A percentile compares a stretch with the other conserved stretches of the same genome.
Evolutionary conservation across 2,329 filamentous ascomycete genomes (phyloP).

Genomic region (Pezicula neosporulosa): DNA sequence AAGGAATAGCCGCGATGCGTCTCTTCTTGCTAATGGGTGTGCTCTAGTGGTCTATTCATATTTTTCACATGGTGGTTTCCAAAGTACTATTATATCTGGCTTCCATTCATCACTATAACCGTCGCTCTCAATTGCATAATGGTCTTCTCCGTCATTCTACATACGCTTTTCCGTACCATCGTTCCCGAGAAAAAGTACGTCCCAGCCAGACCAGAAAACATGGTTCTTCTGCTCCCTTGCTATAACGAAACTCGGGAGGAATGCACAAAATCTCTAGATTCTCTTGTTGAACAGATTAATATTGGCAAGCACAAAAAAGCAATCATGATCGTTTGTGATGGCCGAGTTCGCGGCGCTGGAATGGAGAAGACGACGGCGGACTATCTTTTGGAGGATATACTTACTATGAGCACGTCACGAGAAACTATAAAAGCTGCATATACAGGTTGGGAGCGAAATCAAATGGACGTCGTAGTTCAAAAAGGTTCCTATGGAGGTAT

Average conservation of each 20-base stretch:
- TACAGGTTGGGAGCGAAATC: slow-evolving; percentile 40
- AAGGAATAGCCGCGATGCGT: background rate
- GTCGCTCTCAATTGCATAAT: slow-evolving; percentile 40
- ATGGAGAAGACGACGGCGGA: slow-evolving; percentile 46
- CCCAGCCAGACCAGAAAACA: slow-evolving; percentile 34
- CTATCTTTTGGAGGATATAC: slow-evolving; percentile 44
- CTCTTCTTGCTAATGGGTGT: background rate
- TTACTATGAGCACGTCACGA: slow-evolving; percentile 28
- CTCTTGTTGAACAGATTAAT: slow-evolving; percentile 39
- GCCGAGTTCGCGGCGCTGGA: slow-evolving; percentile 41
- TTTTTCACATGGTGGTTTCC: slow-evolving; percentile 10
- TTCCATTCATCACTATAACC: slow-evolving; percentile 38
- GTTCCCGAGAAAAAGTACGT: slow-evolving; percentile 29
- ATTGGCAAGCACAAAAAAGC: slow-evolving; percentile 38
- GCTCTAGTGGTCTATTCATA: slow-evolving; percentile 5
- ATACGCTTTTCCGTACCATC: slow-evolving; percentile 29
- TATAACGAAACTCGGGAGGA: slow-evolving; percentile 46
- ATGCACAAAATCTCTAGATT: slow-evolving; percentile 40
- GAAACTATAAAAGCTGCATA: slow-evolving; percentile 39
- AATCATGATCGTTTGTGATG: slow-evolving; percentile 46
- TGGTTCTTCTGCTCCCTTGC: slow-evolving; percentile 44
- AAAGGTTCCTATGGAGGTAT: slow-evolving; percentile 42
- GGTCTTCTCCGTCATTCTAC: slow-evolving; percentile 37
- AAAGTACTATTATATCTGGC: slow-evolving; percentile 36
- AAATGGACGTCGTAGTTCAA: slow-evolving; percentile 42